Base-by-base conservation (phyloP, 116 monocot genomes). In the Posidonia oceanica region DNA sequence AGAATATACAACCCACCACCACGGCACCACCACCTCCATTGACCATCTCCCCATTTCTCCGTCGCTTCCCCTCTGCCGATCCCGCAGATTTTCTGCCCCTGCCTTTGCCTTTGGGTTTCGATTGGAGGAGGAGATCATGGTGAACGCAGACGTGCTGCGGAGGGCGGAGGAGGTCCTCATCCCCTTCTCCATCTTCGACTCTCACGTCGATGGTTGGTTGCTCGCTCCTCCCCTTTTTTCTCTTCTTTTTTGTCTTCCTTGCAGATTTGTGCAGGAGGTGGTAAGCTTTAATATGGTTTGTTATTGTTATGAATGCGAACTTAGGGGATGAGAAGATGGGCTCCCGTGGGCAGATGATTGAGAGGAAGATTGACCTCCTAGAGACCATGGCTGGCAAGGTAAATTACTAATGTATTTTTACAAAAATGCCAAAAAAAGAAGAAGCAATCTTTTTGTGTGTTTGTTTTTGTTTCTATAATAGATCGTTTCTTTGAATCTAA, bases 301-400 rank as follows among this genome's bases (percentile, higher is more conserved):
- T 38, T 10, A 29, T 62, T 64, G 4, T 54, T 64, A 8, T 7
- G 5, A 21, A 37, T 41, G 23, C 41, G n/a, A 39, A 4, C 51
- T 37, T 17, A 71, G 79, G 61, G 80, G 88, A 83, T 29, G 91
- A 81, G 68, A 77, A n/a, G 4, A 38, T 36, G 62, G 82, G 70
- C 63, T 81, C 84, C 4, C 80, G 94, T 0, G 88, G 82, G 67
- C 81, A 83, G 72, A 55, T 88, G 73, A 71, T 95, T 17, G 94
- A 91, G 67, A 82, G 63, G 66, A 95, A 95, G 79, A 91, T 95
- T 44, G 94, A 91, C 16, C 55, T 79, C 39, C 79, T 95, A 15
- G 88, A 95, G 64, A 81, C 54, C 69, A 77, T 95, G 78, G 79
- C 91, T 13, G 75, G 76, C 44, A 91, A 77, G 88, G 95, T 91